phyloP scores from a whole-genome alignment of 371 early-diverging fungal species.

The Apophysomyces ossiformis region DNA sequence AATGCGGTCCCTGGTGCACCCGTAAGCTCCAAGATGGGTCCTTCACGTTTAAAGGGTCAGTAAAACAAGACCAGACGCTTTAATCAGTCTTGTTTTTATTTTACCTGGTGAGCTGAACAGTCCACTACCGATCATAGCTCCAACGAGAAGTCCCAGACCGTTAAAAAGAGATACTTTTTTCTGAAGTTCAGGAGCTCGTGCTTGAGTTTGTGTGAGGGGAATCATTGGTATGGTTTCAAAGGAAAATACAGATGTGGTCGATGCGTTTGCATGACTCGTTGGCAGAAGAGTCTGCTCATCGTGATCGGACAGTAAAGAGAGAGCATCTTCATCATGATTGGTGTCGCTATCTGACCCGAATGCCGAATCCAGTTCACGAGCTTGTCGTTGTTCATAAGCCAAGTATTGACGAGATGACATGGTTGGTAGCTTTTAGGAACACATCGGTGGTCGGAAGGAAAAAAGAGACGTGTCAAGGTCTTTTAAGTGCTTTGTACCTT shows the following conservation, averaged over 20 bases:
- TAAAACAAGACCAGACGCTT: conserved; percentile 31
- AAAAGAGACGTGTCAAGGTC: background rate
- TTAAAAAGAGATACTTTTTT: conserved; percentile 73
- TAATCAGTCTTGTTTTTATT: conserved; percentile 28
- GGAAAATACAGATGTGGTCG: conserved; percentile 47
- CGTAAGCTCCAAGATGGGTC: conserved; percentile 64
- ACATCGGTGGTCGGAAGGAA: background rate
- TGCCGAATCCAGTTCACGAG: conserved; percentile 25
- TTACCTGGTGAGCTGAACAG: conserved; percentile 83
- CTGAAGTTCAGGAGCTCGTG: conserved; percentile 60
- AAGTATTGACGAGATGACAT: conserved; percentile 11
- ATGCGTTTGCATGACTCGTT: conserved; percentile 38
- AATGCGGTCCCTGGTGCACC: conserved; percentile 79
- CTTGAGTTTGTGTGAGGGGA: conserved; percentile 52
- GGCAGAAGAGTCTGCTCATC: conserved; percentile 46
- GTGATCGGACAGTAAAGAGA: conserved; percentile 26
- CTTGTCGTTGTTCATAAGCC: conserved; percentile 21
- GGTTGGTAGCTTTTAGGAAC: conserved; percentile 3
- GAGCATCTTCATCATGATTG: conserved; percentile 39
- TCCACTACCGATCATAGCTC: conserved; percentile 87
- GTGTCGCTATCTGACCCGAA: conserved; percentile 29
- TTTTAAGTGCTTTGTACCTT: background rate
- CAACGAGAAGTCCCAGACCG: conserved; percentile 75
- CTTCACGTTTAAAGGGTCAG: conserved; percentile 33
- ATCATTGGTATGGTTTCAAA: conserved; percentile 65